Evolutionary conservation across 2,329 filamentous ascomycete species (phyloP).

Genomic region (Monilinia polystroma): DNA sequence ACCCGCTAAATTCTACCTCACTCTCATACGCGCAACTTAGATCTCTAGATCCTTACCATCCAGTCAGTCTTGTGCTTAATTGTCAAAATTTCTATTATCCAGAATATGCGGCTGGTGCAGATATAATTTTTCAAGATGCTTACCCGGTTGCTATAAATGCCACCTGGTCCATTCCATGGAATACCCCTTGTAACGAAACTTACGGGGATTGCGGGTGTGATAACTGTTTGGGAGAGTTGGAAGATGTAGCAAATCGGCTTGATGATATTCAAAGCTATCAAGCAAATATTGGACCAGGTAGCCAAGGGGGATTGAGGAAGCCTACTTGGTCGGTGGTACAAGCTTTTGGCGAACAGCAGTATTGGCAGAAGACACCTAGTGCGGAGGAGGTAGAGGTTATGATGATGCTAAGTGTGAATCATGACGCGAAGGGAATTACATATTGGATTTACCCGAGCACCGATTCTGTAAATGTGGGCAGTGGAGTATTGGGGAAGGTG

Average conservation of each 20-base stretch:
- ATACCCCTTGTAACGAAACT: constrained; percentile 50
- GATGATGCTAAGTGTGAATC: constrained; percentile 49
- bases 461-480: constrained; percentile 34
- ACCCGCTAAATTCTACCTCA: constrained; percentile 46
- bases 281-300: constrained; percentile 40
- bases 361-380: constrained; percentile 49
- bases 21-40: constrained; percentile 47
- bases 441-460: constrained; percentile 49
- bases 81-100: constrained; percentile 53
- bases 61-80: constrained; percentile 51
- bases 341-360: constrained; percentile 47
- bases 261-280: constrained; percentile 45
- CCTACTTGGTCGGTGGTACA: constrained; percentile 52
- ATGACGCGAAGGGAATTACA: constrained; percentile 49
- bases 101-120: constrained; percentile 50
- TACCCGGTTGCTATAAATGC: constrained; percentile 52
- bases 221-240: constrained; percentile 44
- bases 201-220: constrained; percentile 56
- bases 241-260: constrained; percentile 47
- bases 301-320: constrained; percentile 39
- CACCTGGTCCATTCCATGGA: constrained; percentile 46
- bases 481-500: constrained; percentile 43
- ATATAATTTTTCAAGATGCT: constrained; percentile 52
- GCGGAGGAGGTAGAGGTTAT: constrained; percentile 48
- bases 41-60: constrained; percentile 52